Conservation (phyloP, 768 basidiomycete genomes). For the Coprinopsis strossmayeri region DNA sequence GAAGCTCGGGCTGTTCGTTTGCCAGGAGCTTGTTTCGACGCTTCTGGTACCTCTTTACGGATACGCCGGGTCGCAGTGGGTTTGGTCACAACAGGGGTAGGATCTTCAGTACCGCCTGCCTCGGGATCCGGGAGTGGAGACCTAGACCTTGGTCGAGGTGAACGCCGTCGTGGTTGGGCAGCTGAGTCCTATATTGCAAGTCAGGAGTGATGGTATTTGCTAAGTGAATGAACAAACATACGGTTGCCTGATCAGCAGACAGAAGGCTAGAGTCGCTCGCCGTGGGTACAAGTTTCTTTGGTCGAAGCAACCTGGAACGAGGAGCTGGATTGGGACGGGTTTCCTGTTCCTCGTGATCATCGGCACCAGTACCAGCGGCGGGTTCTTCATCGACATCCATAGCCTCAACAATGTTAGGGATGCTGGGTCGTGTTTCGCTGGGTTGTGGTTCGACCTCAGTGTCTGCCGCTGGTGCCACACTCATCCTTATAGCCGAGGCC, state of each 20-base stretch:
- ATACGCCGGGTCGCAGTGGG: slow-evolving; percentile 2
- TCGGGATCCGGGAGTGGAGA: not conserved
- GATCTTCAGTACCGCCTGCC: not conserved
- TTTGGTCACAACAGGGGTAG: not conserved
- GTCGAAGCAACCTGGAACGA: slow-evolving; percentile 5
- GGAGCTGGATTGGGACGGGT: not conserved
- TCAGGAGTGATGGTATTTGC: not conserved
- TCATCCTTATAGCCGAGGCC: slow-evolving; percentile 7
- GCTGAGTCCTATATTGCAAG: not conserved
- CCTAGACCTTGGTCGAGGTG: not conserved
- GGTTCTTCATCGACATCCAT: slow-evolving; percentile 12
- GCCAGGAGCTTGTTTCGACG: not conserved
- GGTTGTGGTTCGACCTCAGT: not conserved
- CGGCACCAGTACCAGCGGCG: not conserved
- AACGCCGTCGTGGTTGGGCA: not conserved
- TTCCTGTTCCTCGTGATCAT: not conserved
- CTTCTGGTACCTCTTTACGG: not conserved
- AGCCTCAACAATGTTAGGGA: slow-evolving; percentile 1
- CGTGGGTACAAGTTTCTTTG: slow-evolving; percentile 1
- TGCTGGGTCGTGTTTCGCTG: not conserved
- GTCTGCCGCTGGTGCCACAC: slow-evolving; percentile 1
- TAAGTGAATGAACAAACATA: not conserved
- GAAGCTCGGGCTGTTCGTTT: not conserved
- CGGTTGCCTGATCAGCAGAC: not conserved
- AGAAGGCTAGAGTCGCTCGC: not conserved